A percentile compares a stretch with the other conserved stretches of the same genome.
phyloP scores from a whole-genome alignment of 106 monocot genomes.

The Iris macrosiphon region DNA sequence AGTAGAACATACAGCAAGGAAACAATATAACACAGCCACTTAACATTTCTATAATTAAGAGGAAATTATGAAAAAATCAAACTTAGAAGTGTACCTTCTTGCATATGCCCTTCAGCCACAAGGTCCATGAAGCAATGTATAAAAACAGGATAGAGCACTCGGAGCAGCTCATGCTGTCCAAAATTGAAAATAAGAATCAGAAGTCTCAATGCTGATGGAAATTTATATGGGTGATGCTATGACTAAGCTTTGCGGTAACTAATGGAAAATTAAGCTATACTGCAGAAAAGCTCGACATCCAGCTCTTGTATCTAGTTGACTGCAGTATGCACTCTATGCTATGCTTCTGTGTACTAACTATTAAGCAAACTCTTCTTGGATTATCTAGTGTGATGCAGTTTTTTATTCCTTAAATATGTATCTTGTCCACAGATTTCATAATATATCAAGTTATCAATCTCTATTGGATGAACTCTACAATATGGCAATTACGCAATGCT shows the following conservation, averaged over 20 bases:
- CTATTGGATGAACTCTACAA: too few relatives aligned
- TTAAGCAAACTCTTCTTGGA: too few relatives aligned
- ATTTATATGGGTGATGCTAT: not conserved
- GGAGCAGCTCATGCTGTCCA: constrained; percentile 86
- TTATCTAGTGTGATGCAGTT: too few relatives aligned
- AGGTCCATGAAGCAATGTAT: constrained; percentile 98
- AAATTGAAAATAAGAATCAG: constrained; percentile 1
- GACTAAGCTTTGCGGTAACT: too few relatives aligned
- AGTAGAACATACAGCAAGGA: not conserved
- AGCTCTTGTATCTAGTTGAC: not conserved
- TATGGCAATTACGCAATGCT: too few relatives aligned
- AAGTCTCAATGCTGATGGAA: not conserved
- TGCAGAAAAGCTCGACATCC: too few relatives aligned
- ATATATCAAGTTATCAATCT: too few relatives aligned
- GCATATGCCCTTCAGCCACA: constrained; percentile 73
- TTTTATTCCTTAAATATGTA: too few relatives aligned
- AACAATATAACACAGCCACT: not conserved
- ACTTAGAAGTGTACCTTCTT: constrained; percentile 54
- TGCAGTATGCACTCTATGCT: too few relatives aligned
- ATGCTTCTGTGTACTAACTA: too few relatives aligned
- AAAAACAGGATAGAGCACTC: constrained; percentile 90
- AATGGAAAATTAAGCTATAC: too few relatives aligned
- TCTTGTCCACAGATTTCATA: too few relatives aligned
- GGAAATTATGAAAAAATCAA: not conserved
- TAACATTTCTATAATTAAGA: not conserved